A percentile compares a stretch with the other conserved stretches of the same genome.
Conservation (phyloP, 208 protist genomes). For the Kentomonas sorsogonicus region DNA sequence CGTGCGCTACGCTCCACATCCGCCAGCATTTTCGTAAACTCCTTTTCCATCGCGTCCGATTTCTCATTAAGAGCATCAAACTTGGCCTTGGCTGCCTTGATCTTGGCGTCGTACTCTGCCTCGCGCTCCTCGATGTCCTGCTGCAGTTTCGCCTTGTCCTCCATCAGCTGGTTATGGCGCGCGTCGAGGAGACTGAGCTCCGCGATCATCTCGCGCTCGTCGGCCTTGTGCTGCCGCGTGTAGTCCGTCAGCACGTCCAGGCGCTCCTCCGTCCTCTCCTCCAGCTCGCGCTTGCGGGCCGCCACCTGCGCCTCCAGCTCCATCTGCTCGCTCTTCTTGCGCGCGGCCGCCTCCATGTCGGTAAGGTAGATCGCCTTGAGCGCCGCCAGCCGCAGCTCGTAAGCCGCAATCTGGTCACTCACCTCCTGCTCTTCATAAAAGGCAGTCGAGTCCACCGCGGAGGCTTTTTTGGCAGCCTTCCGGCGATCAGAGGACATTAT, state of each 20-base stretch:
- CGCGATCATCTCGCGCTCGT: conserved; percentile 56
- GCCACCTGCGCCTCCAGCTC: conserved; percentile 22
- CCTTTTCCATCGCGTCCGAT: conserved; percentile 78
- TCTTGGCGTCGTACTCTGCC: conserved; percentile 47
- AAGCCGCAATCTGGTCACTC: conserved; percentile 46
- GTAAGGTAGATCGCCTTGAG: conserved; percentile 54
- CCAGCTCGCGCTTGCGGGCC: conserved; percentile 25
- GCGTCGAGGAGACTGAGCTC: conserved; percentile 52
- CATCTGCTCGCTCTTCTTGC: conserved; percentile 31
- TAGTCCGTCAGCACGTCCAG: conserved; percentile 82
- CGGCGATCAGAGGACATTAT: no score
- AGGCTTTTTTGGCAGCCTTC: conserved; percentile 20
- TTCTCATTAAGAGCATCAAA: conserved; percentile 52
- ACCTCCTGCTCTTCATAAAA: conserved; percentile 65
- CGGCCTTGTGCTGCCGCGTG: conserved; percentile 79
- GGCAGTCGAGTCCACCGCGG: conserved; percentile 18
- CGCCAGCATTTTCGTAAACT: conserved; percentile 66
- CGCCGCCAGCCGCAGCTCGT: conserved; percentile 43
- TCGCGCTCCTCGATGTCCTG: conserved; percentile 43
- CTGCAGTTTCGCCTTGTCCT: conserved; percentile 52
- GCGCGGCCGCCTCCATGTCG: conserved; percentile 39
- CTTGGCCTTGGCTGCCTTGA: conserved; percentile 52
- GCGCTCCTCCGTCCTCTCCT: conserved; percentile 37
- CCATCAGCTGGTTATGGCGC: conserved; percentile 41
- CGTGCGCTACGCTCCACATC: conserved; percentile 51